phyloP scores from a whole-genome alignment of 2,329 filamentous ascomycete genomes.

The Penicillium sp. region DNA sequence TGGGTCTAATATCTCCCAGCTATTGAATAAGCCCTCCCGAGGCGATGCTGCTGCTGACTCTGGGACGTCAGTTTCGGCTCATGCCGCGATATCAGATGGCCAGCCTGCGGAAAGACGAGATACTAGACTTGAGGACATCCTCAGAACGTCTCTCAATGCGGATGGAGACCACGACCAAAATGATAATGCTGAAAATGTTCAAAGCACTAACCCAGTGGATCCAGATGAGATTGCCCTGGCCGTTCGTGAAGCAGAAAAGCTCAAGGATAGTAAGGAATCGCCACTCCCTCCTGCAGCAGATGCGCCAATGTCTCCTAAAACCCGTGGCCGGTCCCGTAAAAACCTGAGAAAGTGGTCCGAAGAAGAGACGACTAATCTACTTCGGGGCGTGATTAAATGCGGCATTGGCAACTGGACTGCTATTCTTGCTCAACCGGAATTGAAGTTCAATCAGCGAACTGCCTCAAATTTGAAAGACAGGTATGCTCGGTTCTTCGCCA shows the following conservation, averaged over 20 bases:
- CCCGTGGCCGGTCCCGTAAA: conserved; percentile 45
- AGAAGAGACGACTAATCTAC: conserved; percentile 57
- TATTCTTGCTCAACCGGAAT: conserved; percentile 56
- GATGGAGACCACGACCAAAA: conserved; percentile 15
- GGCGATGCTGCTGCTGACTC: conserved; percentile 25
- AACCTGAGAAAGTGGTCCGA: conserved; percentile 56
- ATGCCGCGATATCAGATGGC: conserved; percentile 14
- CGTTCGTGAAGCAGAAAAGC: conserved; percentile 7
- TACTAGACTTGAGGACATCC: conserved; percentile 34
- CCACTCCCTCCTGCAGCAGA: conserved; percentile 12
- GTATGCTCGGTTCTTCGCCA: conserved; percentile 24
- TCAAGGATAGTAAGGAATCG: conserved; percentile 1
- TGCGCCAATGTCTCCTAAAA: conserved; percentile 31
- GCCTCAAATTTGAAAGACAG: conserved; percentile 63
- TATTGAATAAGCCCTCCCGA: conserved; percentile 35
- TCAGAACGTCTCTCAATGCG: conserved; percentile 26
- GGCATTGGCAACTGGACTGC: conserved; percentile 65
- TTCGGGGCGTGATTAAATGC: conserved; percentile 58
- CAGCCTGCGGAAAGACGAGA: conserved; percentile 31
- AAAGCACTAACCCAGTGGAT: conserved; percentile 8
- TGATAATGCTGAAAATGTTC: conserved; percentile 12
- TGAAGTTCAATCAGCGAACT: conserved; percentile 57
- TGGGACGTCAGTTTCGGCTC: conserved; percentile 12
- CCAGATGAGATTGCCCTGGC: conserved; percentile 1
- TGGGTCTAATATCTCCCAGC: conserved; percentile 38